phyloP scores from a whole-genome alignment of 2,329 filamentous ascomycete species.

The Aspergillus chevalieri region DNA sequence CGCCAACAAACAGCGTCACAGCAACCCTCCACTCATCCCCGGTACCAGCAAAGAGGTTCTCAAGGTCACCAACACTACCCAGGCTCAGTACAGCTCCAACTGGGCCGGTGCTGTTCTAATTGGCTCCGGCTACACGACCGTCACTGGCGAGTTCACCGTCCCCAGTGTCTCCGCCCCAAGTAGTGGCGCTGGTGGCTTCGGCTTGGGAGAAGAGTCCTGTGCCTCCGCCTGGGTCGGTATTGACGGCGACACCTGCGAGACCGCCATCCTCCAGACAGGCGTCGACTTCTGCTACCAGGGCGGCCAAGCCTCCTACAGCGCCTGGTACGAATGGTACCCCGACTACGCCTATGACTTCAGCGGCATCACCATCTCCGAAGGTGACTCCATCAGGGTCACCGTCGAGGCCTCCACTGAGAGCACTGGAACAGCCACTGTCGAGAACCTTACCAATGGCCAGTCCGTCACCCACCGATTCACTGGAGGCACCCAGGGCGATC shows the following conservation, averaged over 20 bases:
- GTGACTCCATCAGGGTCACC: constrained; percentile 38
- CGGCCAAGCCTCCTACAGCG: constrained; percentile 41
- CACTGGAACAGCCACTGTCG: constrained; percentile 40
- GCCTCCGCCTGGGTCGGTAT: constrained; percentile 56
- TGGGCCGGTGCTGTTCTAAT: constrained; percentile 55
- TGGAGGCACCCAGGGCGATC: constrained; percentile 29
- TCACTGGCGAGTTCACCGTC: constrained; percentile 48
- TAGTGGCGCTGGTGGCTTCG: constrained; percentile 19
- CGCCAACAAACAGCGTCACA: constrained; percentile 13
- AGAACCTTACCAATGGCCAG: constrained; percentile 48
- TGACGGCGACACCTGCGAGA: constrained; percentile 51
- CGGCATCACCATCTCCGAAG: constrained; percentile 40
- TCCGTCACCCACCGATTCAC: constrained; percentile 48
- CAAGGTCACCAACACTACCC: constrained; percentile 29
- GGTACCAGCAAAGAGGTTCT: constrained; percentile 19
- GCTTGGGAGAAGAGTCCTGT: constrained; percentile 32
- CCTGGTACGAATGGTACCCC: constrained; percentile 58
- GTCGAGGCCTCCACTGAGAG: constrained; percentile 38
- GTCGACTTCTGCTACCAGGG: constrained; percentile 48
- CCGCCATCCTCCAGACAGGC: constrained; percentile 51
- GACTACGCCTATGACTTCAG: constrained; percentile 50
- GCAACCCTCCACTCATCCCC: constrained; percentile 25
- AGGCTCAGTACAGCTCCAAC: constrained; percentile 49
- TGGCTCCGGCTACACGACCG: constrained; percentile 46
- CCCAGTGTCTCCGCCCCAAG: constrained; percentile 35